Base-by-base conservation (phyloP, 176 grass and related monocot species). In the Lolium perenne region DNA sequence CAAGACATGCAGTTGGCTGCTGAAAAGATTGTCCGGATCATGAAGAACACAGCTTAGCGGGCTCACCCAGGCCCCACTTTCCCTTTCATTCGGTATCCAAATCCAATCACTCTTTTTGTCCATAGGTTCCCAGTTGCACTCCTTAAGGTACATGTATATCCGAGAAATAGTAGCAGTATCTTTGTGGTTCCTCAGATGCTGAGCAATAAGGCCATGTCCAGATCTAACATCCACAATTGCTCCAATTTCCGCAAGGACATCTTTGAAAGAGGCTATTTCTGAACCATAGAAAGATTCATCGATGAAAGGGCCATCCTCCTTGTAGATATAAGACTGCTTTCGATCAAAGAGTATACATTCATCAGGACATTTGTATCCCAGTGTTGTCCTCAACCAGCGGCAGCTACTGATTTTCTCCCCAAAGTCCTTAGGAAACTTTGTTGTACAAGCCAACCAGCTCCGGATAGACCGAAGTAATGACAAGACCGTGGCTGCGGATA, bases 301-400 rank as follows among this genome's bases (percentile, higher is more conserved):
- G 14, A 97, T 97, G 68, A 97, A 97, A 71, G 94, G 91, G 0
- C 91, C 92, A 58, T 94, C 92, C 56, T 79, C 80, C 12, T 29
- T 88, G 56, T 23, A 50, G 11, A 97, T 78, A 14, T 67, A 87
- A 70, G 77, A 80, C 29, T 45, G 62, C 15, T 79, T 89, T 6
- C 81, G 53, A 84, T 97, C 90, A 86, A 89, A 97, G 6, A 97
- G 75, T 62, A 97, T 81, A 10, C 81, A 89, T 3, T 97, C 86
- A 71, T 75, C 74, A 16, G 95, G 95, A 72, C 11, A 81, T 18
- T 54, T n/a, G 71, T 22, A 97, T 45, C 95, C 95, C 55, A 87
- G 41, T 21, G 71, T 74, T 29, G 94, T 97, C 65, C 80, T 97
- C 62, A 94, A 14, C 94, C 92, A 97, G 12, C 83, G 84, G 72